Percentiles rank a stretch among this genome's conserved stretches.
Conservation (phyloP, 2,329 filamentous ascomycete genomes). For the Trichophyton equinum region DNA sequence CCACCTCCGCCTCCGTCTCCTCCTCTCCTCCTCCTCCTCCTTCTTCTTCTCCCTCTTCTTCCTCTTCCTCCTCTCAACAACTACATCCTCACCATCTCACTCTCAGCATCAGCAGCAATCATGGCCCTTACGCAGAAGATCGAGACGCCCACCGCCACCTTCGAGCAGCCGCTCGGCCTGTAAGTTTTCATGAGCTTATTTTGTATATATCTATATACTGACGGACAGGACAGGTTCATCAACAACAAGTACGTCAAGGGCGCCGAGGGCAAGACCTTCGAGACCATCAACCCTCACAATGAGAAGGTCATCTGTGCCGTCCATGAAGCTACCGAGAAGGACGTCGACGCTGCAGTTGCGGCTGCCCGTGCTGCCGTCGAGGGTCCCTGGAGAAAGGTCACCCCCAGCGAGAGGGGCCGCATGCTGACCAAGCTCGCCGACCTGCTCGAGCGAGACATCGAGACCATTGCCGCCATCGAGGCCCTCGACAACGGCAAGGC, state of each 20-base stretch:
- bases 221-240: slow-evolving; percentile 32
- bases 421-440: slow-evolving; percentile 66
- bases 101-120: slow-evolving; percentile 10
- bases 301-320: slow-evolving; percentile 78
- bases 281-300: slow-evolving; percentile 77
- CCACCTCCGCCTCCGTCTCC: neutral
- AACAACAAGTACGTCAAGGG: slow-evolving; percentile 82
- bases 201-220: neutral
- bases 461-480: slow-evolving; percentile 69
- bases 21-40: slow-evolving; percentile 7
- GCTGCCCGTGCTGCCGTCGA: slow-evolving; percentile 81
- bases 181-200: slow-evolving; percentile 15
- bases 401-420: slow-evolving; percentile 58
- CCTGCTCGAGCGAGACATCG: slow-evolving; percentile 63
- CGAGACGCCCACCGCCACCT: slow-evolving; percentile 29
- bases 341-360: slow-evolving; percentile 60
- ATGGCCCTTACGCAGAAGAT: slow-evolving; percentile 31
- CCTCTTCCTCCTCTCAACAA: neutral
- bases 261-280: slow-evolving; percentile 79
- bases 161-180: slow-evolving; percentile 32
- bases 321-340: slow-evolving; percentile 72
- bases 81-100: neutral
- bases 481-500: slow-evolving; percentile 49
- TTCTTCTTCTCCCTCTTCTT: neutral
- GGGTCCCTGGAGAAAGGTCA: slow-evolving; percentile 53